These are phyloP conservation scores for Pleurotus sapidus DNA, from an alignment of 768 basidiomycete species.

Conservation along the genomic window DNA sequence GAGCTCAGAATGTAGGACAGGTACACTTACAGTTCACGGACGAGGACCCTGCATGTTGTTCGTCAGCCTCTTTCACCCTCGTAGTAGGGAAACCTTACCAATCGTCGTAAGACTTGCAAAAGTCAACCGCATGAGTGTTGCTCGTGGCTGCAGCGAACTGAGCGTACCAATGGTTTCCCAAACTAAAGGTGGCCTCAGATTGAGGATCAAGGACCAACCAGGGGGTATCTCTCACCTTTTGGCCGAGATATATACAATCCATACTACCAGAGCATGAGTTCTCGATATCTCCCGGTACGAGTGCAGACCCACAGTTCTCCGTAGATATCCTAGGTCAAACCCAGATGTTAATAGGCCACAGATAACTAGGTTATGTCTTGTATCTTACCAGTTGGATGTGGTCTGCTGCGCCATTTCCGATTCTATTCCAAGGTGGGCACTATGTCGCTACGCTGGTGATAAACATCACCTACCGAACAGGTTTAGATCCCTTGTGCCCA, in stretches of 20 bases:
- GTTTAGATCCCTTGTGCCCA: conserved; percentile 82
- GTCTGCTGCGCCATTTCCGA: conserved; percentile 95
- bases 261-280: conserved; percentile 44
- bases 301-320: conserved; percentile 71
- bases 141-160: neutral
- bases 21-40: conserved; percentile 66
- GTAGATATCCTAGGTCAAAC: conserved; percentile 80
- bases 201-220: neutral
- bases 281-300: neutral
- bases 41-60: conserved; percentile 50
- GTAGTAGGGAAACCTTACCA: conserved; percentile 33
- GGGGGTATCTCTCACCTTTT: conserved; percentile 61
- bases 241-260: conserved; percentile 96
- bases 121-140: conserved; percentile 4
- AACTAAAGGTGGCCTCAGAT: conserved; percentile 38
- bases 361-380: conserved; percentile 5
- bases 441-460: neutral
- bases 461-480: conserved; percentile 51
- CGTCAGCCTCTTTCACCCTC: neutral
- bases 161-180: conserved; percentile 69
- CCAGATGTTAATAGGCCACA: neutral
- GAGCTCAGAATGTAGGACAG: neutral
- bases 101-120: conserved; percentile 50
- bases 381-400: conserved; percentile 78
- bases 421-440: conserved; percentile 31